Conservation (phyloP, 2,329 filamentous ascomycete species). For the Pseudocercospora eumusae region DNA sequence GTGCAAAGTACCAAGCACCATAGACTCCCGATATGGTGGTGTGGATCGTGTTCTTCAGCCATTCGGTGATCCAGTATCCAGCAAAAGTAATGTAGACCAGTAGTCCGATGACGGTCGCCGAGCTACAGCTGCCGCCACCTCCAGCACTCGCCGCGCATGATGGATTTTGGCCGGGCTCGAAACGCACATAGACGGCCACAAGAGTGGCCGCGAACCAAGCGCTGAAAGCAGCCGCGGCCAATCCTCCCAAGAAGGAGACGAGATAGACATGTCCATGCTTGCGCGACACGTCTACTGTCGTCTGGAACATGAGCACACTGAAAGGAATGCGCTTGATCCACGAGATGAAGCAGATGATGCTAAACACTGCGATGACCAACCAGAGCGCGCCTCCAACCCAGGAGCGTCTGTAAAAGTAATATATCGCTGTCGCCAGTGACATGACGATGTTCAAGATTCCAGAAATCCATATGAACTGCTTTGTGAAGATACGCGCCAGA, state of each 20-base stretch:
- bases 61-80: conserved; percentile 92
- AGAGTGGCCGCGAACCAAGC: conserved; percentile 87
- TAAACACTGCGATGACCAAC: conserved; percentile 76
- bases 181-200: conserved; percentile 82
- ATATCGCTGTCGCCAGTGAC: conserved; percentile 81
- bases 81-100: conserved; percentile 87
- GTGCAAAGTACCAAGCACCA: conserved; percentile 88
- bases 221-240: conserved; percentile 72
- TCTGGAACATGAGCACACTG: conserved; percentile 84
- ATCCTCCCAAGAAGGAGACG: conserved; percentile 78
- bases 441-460: conserved; percentile 84
- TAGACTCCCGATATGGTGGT: conserved; percentile 85
- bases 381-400: conserved; percentile 87
- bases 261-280: conserved; percentile 82
- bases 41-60: conserved; percentile 91
- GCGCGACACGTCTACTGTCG: conserved; percentile 80
- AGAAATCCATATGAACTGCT: conserved; percentile 89
- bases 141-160: conserved; percentile 57
- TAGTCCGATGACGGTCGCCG: conserved; percentile 77
- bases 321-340: conserved; percentile 93
- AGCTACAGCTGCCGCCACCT: conserved; percentile 61
- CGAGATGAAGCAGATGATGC: conserved; percentile 77
- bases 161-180: conserved; percentile 64
- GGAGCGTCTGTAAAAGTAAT: conserved; percentile 75
- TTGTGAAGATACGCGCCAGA: conserved; percentile 56